Conservation (phyloP, 257 asterid species). For the Thymus mandschuricus region DNA sequence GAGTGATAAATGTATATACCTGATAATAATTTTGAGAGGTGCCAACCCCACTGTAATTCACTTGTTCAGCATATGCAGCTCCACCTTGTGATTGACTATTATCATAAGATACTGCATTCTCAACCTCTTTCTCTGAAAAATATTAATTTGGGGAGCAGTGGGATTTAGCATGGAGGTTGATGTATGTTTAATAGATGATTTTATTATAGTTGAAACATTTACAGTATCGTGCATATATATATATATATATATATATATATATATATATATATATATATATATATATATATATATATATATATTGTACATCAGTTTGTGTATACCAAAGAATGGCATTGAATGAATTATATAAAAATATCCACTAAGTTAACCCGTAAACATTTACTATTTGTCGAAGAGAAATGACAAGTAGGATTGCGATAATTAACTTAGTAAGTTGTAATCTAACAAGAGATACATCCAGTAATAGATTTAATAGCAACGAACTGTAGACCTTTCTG, state of each 20-base stretch:
- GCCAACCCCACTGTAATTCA: constrained; percentile 54
- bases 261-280: background rate
- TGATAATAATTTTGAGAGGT: constrained; percentile 63
- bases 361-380: background rate
- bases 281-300: constrained; percentile 1
- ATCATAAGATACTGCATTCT: constrained; percentile 50
- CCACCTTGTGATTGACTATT: constrained; percentile 49
- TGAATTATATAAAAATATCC: background rate
- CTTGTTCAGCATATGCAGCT: constrained; percentile 54
- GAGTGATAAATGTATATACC: constrained; percentile 43
- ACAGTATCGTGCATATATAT: no score
- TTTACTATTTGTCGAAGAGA: background rate
- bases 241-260: no score
- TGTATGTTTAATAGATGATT: constrained; percentile 8
- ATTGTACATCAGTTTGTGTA: background rate
- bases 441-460: background rate
- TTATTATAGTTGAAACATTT: background rate
- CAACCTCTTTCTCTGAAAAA: constrained; percentile 57
- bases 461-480: background rate
- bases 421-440: background rate
- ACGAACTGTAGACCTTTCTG: constrained; percentile 4
- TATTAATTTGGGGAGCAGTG: constrained; percentile 24
- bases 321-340: background rate
- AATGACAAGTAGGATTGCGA: background rate
- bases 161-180: constrained; percentile 18